phyloP scores from a whole-genome alignment of 2,329 filamentous ascomycete genomes.

The Penicillium psychrosexuale region DNA sequence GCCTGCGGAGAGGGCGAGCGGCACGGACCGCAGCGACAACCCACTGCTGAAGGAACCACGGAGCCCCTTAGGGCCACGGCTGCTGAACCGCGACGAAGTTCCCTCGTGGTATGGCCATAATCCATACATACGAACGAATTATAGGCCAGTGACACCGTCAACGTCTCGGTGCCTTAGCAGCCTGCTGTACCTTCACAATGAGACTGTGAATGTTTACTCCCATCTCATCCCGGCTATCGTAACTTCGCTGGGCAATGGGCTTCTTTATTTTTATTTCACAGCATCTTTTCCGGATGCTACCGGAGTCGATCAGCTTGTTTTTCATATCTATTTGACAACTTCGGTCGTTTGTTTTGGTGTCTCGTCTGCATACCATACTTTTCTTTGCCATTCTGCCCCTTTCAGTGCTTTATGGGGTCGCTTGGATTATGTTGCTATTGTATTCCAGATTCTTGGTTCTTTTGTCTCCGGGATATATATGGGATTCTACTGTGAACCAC shows the following conservation, averaged over 20 bases:
- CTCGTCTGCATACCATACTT: slow-evolving; percentile 34
- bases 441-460: slow-evolving; percentile 33
- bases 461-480: slow-evolving; percentile 38
- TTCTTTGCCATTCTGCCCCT: slow-evolving; percentile 33
- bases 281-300: slow-evolving; percentile 11
- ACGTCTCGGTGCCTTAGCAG: neutral
- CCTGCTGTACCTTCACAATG: slow-evolving; percentile 20
- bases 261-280: slow-evolving; percentile 15
- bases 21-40: neutral
- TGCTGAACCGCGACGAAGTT: neutral
- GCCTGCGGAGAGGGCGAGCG: neutral
- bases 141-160: neutral
- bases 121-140: neutral
- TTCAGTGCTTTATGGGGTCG: slow-evolving; percentile 26
- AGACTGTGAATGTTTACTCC: slow-evolving; percentile 24
- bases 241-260: slow-evolving; percentile 17
- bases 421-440: slow-evolving; percentile 35
- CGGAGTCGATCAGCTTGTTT: slow-evolving; percentile 16
- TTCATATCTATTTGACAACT: slow-evolving; percentile 19
- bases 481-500: slow-evolving; percentile 35
- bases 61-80: neutral
- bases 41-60: neutral
- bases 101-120: neutral
- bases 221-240: slow-evolving; percentile 24
- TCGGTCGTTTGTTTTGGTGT: slow-evolving; percentile 9